These are phyloP conservation scores for Solanum dulcamara DNA, from an alignment of 257 asterid genomes.

Conservation along the genomic window DNA sequence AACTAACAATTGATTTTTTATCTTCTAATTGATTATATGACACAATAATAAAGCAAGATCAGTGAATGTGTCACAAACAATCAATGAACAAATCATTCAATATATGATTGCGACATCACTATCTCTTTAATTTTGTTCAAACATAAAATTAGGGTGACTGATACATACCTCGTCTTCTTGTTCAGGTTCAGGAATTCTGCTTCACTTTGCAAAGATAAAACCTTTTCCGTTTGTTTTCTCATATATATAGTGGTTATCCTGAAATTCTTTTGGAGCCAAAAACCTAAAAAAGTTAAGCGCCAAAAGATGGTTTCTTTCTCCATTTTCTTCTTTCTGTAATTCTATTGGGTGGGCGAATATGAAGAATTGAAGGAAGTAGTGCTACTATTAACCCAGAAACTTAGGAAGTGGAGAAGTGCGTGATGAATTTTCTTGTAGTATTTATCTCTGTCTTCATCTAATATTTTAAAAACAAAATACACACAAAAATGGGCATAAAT, in stretches of 20 bases:
- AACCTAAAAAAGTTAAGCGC: neutral
- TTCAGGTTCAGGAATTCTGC: neutral
- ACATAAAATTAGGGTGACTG: neutral
- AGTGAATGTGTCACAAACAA: neutral
- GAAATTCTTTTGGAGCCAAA: neutral
- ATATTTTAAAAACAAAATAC: neutral
- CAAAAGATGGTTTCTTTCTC: neutral
- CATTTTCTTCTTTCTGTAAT: neutral
- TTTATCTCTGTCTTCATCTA: neutral
- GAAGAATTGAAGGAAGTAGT: neutral
- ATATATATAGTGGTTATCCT: neutral
- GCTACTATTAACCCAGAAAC: neutral
- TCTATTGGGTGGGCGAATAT: too few species aligned
- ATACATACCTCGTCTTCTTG: neutral
- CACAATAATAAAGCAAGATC: neutral
- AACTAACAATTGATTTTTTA: neutral
- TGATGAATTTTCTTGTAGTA: too few species aligned
- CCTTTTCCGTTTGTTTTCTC: neutral
- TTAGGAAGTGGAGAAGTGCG: neutral
- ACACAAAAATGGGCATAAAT: neutral
- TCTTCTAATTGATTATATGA: neutral
- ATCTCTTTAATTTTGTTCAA: neutral
- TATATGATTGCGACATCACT: neutral
- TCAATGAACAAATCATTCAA: neutral
- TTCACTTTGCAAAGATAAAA: neutral